Conservation (phyloP, 768 basidiomycete genomes). For the Chiua virens region DNA sequence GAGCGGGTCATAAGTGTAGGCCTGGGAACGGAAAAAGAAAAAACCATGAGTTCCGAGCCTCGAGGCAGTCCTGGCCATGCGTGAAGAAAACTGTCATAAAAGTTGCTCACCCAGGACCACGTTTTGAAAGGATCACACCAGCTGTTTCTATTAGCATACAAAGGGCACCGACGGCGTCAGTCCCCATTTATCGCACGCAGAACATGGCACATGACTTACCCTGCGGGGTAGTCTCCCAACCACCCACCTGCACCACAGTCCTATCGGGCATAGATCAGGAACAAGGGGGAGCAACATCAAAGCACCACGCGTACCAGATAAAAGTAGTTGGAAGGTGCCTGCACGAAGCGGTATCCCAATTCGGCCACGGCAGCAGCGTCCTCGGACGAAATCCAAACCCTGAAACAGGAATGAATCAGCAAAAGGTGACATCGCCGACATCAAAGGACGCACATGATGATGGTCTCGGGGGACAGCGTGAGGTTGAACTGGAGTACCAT, state of each 20-base stretch:
- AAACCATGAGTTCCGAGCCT: not conserved
- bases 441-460: constrained; percentile 35
- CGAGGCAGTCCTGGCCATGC: not conserved
- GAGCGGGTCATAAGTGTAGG: constrained; percentile 48
- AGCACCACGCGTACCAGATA: constrained; percentile 38
- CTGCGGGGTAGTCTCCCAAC: constrained; percentile 37
- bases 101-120: constrained; percentile 43
- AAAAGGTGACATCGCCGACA: not conserved
- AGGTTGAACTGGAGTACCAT: constrained; percentile 45
- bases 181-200: not conserved
- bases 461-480: constrained; percentile 40
- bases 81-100: not conserved
- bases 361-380: constrained; percentile 40
- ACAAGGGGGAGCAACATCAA: not conserved
- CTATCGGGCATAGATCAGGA: constrained; percentile 11
- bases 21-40: not conserved
- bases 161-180: not conserved
- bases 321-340: constrained; percentile 52
- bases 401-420: constrained; percentile 1
- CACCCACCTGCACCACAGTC: constrained; percentile 52
- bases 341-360: constrained; percentile 44
- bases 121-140: constrained; percentile 56
- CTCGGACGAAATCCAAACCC: constrained; percentile 48
- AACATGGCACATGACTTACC: constrained; percentile 20
- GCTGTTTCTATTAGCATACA: constrained; percentile 29